Evolutionary conservation across 2,329 filamentous ascomycete genomes (phyloP).

Genomic region (Fusarium coicis): DNA sequence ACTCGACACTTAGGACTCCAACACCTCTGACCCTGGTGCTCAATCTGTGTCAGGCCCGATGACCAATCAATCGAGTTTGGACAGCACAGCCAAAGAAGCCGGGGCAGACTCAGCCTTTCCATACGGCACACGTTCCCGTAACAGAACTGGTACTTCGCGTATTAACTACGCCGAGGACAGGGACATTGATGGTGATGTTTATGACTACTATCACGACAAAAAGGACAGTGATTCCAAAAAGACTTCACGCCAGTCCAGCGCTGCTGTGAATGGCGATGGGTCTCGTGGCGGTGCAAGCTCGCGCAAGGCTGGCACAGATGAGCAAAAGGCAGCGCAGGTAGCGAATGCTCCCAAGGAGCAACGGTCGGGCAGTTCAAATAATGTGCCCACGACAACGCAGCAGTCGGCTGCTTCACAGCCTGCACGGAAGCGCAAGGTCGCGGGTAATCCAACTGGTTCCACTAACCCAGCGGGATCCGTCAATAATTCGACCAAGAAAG

Average conservation of each 20-base stretch:
- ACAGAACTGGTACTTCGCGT: conserved; percentile 81
- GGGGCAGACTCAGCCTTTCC: conserved; percentile 68
- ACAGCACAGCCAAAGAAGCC: conserved; percentile 60
- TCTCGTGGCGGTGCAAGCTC: conserved; percentile 49
- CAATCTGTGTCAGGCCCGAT: conserved; percentile 53
- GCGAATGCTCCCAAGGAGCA: conserved; percentile 54
- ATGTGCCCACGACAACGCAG: conserved; percentile 58
- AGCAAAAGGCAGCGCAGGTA: conserved; percentile 50
- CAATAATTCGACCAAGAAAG: conserved; percentile 40
- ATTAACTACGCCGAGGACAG: conserved; percentile 96
- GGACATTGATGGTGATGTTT: conserved; percentile 87
- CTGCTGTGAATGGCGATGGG: conserved; percentile 52
- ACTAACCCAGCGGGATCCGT: conserved; percentile 36
- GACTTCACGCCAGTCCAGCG: conserved; percentile 58
- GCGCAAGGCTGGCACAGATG: conserved; percentile 57
- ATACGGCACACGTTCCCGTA: conserved; percentile 95
- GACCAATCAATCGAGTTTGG: conserved; percentile 61
- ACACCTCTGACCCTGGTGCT: conserved; percentile 49
- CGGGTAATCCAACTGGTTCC: conserved; percentile 48
- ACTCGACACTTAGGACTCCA: conserved; percentile 48
- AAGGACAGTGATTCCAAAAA: conserved; percentile 69
- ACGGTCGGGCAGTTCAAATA: conserved; percentile 40
- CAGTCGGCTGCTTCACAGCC: conserved; percentile 59
- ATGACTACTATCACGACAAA: conserved; percentile 72
- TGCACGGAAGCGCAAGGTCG: conserved; percentile 88